Evolutionary conservation across 192 early-diverging fungal genomes (phyloP).

Genomic region (Thoreauomyces humboldtii): DNA sequence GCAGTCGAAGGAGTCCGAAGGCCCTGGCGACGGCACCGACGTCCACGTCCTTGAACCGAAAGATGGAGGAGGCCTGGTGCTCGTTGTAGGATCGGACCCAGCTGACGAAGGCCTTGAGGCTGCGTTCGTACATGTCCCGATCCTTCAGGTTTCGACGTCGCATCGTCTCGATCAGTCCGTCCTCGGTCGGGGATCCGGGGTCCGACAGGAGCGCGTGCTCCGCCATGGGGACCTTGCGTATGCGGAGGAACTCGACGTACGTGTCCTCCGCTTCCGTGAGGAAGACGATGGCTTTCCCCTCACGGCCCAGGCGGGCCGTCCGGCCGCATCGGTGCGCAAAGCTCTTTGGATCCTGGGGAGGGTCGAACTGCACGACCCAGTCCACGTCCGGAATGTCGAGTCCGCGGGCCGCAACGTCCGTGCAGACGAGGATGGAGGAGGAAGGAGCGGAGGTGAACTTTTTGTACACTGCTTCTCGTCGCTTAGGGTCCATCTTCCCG

Average conservation of each 20-base stretch:
- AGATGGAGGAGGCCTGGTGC: slow-evolving; percentile 92
- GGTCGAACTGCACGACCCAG: slow-evolving; percentile 90
- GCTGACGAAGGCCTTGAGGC: slow-evolving; percentile 67
- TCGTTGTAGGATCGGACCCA: slow-evolving; percentile 91
- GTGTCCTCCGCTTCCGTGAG: slow-evolving; percentile 79
- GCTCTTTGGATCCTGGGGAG: slow-evolving; percentile 92
- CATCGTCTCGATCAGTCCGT: slow-evolving; percentile 52
- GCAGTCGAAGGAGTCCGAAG: slow-evolving; percentile 78
- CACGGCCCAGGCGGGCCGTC: slow-evolving; percentile 82
- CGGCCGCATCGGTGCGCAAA: slow-evolving; percentile 96
- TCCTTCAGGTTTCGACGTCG: slow-evolving; percentile 62
- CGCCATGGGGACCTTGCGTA: slow-evolving; percentile 85
- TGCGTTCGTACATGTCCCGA: slow-evolving; percentile 70
- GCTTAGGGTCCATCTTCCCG: slow-evolving; percentile 90
- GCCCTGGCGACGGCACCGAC: slow-evolving; percentile 70
- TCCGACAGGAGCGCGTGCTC: slow-evolving; percentile 7
- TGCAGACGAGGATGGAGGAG: slow-evolving; percentile 82
- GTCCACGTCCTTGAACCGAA: slow-evolving; percentile 81
- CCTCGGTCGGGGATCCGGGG: neutral
- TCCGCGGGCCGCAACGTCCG: slow-evolving; percentile 93
- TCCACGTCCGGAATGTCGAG: slow-evolving; percentile 96
- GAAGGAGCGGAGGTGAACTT: slow-evolving; percentile 65
- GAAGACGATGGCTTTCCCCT: slow-evolving; percentile 84
- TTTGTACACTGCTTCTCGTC: slow-evolving; percentile 76
- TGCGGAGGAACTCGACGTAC: slow-evolving; percentile 69